These are phyloP conservation scores for Alternaria alternata DNA, from an alignment of 2,329 filamentous ascomycete genomes.

Conservation along the genomic window DNA sequence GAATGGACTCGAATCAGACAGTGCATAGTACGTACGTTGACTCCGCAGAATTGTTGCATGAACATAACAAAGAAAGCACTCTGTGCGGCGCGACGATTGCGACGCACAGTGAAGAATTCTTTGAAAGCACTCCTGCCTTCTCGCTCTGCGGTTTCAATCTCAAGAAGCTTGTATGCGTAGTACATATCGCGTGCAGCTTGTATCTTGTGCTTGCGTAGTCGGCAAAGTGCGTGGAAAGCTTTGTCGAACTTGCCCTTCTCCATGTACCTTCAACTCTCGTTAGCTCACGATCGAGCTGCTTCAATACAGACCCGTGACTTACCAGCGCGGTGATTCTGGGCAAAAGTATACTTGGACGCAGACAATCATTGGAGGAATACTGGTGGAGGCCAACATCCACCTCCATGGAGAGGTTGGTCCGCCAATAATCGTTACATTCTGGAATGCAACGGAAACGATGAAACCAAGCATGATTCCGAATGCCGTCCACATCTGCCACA, in stretches of 20 bases:
- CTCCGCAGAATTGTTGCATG: slow-evolving; percentile 48
- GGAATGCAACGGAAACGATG: slow-evolving; percentile 41
- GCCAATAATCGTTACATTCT: slow-evolving; percentile 36
- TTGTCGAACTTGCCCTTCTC: slow-evolving; percentile 47
- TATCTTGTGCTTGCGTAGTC: slow-evolving; percentile 62
- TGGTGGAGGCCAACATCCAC: slow-evolving; percentile 45
- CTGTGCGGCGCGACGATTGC: slow-evolving; percentile 46
- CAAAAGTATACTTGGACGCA: slow-evolving; percentile 44
- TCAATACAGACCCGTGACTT: neutral
- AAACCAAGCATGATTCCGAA: slow-evolving; percentile 48
- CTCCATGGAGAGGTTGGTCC: slow-evolving; percentile 38
- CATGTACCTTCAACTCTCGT: slow-evolving; percentile 26
- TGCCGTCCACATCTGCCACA: slow-evolving; percentile 59
- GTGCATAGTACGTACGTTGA: slow-evolving; percentile 14
- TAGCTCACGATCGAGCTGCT: neutral
- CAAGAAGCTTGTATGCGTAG: slow-evolving; percentile 54
- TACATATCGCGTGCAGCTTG: slow-evolving; percentile 66
- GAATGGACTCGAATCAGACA: neutral
- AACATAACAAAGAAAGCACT: slow-evolving; percentile 49
- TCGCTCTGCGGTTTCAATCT: slow-evolving; percentile 47
- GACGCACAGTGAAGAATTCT: slow-evolving; percentile 45
- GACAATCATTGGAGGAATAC: slow-evolving; percentile 42
- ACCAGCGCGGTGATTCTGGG: slow-evolving; percentile 41
- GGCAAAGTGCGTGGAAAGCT: slow-evolving; percentile 51
- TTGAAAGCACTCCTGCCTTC: slow-evolving; percentile 43